Conservation (phyloP, 176 grass and related monocot genomes). For the Bromus sterilis region DNA sequence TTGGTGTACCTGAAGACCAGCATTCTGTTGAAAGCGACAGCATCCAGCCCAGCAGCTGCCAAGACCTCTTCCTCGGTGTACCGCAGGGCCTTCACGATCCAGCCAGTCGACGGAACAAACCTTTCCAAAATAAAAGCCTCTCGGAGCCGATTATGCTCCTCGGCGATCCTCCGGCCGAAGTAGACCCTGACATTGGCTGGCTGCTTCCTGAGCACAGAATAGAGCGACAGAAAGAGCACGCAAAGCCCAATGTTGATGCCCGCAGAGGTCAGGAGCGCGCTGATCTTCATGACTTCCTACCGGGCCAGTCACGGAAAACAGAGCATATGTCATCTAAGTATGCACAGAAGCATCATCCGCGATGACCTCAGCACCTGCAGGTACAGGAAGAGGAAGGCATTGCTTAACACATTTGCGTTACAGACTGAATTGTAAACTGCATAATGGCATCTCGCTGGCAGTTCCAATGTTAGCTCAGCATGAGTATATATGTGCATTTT, state of each 20-base stretch:
- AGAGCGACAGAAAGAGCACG: constrained; percentile 66
- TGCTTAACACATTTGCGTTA: not conserved
- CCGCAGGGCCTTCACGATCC: constrained; percentile 76
- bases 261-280: constrained; percentile 73
- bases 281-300: constrained; percentile 54
- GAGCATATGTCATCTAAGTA: constrained; percentile 11
- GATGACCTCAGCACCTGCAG: not conserved
- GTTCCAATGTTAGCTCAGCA: not conserved
- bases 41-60: constrained; percentile 69
- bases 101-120: constrained; percentile 64
- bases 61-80: constrained; percentile 81
- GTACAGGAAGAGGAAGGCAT: not conserved
- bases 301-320: not conserved
- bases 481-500: not conserved
- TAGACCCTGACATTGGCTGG: constrained; percentile 80
- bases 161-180: constrained; percentile 65
- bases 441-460: not conserved
- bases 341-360: not conserved
- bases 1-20: constrained; percentile 65
- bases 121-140: constrained; percentile 74
- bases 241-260: constrained; percentile 88
- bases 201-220: constrained; percentile 86
- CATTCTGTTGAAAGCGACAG: constrained; percentile 78
- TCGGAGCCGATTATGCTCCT: constrained; percentile 45
- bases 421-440: not conserved